These are phyloP conservation scores for Solanum appendiculatum DNA, from an alignment of 257 asterid genomes.

Conservation along the genomic window DNA sequence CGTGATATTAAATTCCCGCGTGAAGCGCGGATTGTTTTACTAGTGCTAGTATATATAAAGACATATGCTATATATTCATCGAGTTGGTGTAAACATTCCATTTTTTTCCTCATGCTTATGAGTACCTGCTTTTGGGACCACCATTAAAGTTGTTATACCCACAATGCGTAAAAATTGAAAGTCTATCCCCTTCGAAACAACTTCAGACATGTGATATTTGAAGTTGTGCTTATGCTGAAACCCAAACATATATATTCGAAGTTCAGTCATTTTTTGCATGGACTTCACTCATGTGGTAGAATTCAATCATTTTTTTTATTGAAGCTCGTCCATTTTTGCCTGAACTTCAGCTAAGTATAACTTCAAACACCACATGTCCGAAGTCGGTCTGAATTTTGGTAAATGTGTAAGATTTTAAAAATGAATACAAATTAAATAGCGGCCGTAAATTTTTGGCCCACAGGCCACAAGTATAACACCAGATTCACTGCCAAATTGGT, in stretches of 20 bases:
- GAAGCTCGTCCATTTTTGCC: neutral
- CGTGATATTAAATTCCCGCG: no score
- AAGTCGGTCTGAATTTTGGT: neutral
- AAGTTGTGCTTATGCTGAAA: neutral
- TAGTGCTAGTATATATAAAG: neutral
- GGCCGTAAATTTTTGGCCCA: neutral
- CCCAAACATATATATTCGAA: neutral
- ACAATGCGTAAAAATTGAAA: no score
- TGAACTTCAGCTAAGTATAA: neutral
- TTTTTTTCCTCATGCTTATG: no score
- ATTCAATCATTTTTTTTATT: no score
- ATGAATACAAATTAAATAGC: neutral
- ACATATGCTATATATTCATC: neutral
- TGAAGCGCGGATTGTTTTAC: no score
- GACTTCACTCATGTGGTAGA: neutral
- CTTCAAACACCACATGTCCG: neutral
- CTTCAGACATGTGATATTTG: neutral
- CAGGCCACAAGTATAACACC: neutral
- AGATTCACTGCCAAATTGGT: neutral
- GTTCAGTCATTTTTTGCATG: neutral
- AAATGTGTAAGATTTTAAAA: neutral
- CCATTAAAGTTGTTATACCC: neutral
- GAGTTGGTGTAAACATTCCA: neutral
- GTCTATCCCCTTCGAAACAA: neutral
- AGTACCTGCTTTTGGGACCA: neutral